These are phyloP conservation scores for Leucosporidium scottii DNA, from an alignment of 768 basidiomycete genomes.

Conservation along the genomic window DNA sequence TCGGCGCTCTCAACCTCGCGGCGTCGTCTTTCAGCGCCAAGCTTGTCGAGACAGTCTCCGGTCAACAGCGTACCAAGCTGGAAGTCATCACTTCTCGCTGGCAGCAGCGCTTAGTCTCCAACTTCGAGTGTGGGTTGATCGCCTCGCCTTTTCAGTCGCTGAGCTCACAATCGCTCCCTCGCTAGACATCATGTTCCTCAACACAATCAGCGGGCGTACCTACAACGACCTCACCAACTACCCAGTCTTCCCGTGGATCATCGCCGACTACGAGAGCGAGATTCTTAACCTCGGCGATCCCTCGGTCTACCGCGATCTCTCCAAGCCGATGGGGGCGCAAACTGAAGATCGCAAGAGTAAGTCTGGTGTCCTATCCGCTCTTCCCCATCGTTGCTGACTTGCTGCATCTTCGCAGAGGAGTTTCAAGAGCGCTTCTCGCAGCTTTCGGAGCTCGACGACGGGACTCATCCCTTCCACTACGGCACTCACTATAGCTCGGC, in stretches of 20 bases:
- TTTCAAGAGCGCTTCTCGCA: constrained; percentile 68
- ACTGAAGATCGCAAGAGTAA: not conserved
- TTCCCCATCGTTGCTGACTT: too few species aligned
- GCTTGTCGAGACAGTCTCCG: constrained; percentile 39
- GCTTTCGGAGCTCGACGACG: constrained; percentile 67
- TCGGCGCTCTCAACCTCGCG: constrained; percentile 41
- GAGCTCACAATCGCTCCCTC: not conserved
- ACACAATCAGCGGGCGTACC: not conserved
- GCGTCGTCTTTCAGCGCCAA: not conserved
- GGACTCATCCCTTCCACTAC: constrained; percentile 23
- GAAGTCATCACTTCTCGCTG: constrained; percentile 53
- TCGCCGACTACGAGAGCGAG: constrained; percentile 59
- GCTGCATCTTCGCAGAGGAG: constrained; percentile 48
- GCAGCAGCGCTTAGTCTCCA: constrained; percentile 86
- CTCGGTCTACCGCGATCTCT: constrained; percentile 52
- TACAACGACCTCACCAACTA: constrained; percentile 73
- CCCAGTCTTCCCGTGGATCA: constrained; percentile 67
- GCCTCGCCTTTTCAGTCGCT: too few species aligned
- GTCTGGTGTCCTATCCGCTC: not conserved
- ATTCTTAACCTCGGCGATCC: constrained; percentile 36
- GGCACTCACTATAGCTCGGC: constrained; percentile 92
- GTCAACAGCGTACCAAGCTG: constrained; percentile 37
- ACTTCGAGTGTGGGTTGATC: constrained; percentile 39
- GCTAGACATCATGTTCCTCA: constrained; percentile 9
- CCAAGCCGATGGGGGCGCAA: constrained; percentile 68